phyloP scores from a whole-genome alignment of 2,329 filamentous ascomycete species.

The Rutstroemia sp. region DNA sequence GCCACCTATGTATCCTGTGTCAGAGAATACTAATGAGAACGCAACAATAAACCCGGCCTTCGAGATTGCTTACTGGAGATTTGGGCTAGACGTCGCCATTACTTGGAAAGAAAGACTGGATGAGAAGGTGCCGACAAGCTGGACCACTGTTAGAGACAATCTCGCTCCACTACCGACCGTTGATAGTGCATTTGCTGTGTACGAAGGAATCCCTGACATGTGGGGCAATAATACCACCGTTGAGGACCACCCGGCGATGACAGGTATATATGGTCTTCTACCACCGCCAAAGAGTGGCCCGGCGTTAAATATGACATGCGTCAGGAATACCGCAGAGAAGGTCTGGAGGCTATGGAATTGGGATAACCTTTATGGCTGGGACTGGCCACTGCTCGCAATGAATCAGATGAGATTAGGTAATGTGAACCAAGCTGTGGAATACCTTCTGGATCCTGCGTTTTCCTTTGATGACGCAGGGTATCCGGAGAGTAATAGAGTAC shows the following conservation, averaged over 20 bases:
- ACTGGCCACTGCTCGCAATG: slow-evolving; percentile 40
- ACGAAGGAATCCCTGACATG: slow-evolving; percentile 41
- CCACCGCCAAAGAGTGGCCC: slow-evolving; percentile 27
- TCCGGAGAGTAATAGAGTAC: slow-evolving; percentile 42
- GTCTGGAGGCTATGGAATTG: slow-evolving; percentile 37
- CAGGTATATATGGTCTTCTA: slow-evolving; percentile 39
- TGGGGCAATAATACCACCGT: slow-evolving; percentile 30
- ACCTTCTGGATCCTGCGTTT: slow-evolving; percentile 41
- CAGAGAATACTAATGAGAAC: slow-evolving; percentile 53
- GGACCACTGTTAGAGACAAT: slow-evolving; percentile 42
- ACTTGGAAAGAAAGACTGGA: slow-evolving; percentile 44
- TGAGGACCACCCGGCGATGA: slow-evolving; percentile 36
- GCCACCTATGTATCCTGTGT: slow-evolving; percentile 43
- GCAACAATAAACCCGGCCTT: slow-evolving; percentile 50
- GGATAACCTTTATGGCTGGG: slow-evolving; percentile 38
- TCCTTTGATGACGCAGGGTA: slow-evolving; percentile 51
- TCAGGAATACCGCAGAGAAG: slow-evolving; percentile 33
- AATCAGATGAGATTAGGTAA: slow-evolving; percentile 37
- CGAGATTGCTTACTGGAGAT: slow-evolving; percentile 53
- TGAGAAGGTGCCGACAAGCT: slow-evolving; percentile 36
- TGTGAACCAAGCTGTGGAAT: slow-evolving; percentile 34
- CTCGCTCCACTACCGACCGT: slow-evolving; percentile 45
- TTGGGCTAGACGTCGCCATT: slow-evolving; percentile 47
- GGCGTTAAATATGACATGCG: slow-evolving; percentile 32
- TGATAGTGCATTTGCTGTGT: slow-evolving; percentile 45